phyloP scores from a whole-genome alignment of 257 asterid genomes.

The Solanum okadae region DNA sequence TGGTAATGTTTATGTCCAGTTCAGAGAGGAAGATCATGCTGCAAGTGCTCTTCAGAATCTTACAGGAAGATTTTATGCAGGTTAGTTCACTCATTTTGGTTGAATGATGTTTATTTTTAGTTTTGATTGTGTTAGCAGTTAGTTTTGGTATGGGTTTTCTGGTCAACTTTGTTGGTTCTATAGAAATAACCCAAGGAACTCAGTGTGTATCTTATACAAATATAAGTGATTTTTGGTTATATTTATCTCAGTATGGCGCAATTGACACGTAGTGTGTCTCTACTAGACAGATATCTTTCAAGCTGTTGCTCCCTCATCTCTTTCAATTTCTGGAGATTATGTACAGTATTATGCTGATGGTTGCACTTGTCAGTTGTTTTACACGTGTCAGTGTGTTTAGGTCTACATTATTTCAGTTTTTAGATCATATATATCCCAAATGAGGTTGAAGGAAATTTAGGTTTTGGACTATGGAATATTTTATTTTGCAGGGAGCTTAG shows the following conservation, averaged over 20 bases:
- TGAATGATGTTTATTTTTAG: neutral
- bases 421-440: neutral
- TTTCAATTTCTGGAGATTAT: neutral
- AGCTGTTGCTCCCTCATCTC: neutral
- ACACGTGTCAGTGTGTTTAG: neutral
- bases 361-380: neutral
- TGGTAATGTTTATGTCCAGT: slow-evolving; percentile 79
- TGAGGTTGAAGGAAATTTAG: neutral
- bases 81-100: slow-evolving; percentile 15
- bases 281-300: neutral
- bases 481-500: neutral
- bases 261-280: neutral
- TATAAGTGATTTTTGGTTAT: neutral
- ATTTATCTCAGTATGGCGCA: neutral
- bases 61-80: slow-evolving; percentile 74
- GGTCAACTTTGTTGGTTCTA: neutral
- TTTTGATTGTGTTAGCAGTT: neutral
- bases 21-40: slow-evolving; percentile 85
- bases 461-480: neutral
- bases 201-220: neutral
- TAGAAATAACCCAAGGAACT: neutral
- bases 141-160: neutral
- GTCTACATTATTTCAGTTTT: neutral
- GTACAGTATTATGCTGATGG: neutral
- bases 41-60: slow-evolving; percentile 76